Base-by-base conservation (phyloP, 768 basidiomycete species). In the Leccinellum rugosiceps region DNA sequence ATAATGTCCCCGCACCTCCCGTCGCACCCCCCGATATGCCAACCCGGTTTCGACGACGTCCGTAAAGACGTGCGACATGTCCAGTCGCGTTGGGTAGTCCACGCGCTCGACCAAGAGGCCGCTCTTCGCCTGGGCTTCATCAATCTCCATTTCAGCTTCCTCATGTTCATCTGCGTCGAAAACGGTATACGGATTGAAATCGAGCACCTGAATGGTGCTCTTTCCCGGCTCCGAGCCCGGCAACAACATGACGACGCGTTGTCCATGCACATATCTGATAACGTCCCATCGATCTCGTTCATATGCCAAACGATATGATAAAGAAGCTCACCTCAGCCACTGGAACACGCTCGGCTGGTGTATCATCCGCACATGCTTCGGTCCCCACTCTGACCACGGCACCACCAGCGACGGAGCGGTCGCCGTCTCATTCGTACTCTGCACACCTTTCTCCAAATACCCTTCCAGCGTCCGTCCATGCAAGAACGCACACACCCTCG, bases 331-430 rank as follows among this genome's bases (percentile, higher is more conserved):
- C 76, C 77, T 68, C 31, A 78, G 61, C 80, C 79, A 80, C 45
- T 74, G 69, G 59, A 76, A 78, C 26, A 56, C 57, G 1, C 56
- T 63, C 9, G 58, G 38, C 8, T 71, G 66, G 13, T 62, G 60
- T 11, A 77, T 21, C 54, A 75, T 68, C 6, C 79, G 64, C 49
- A 77, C 69, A 10, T 73, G 58, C 5, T 49, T 48, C 3, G 61
- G 72, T 6, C 78, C 78, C 79, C 79, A 80, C 25, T 65, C 65
- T 2, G 62, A 58, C 79, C 79, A 80, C 1, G 59, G 63, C 21
- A 73, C 61, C 13, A 55, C 43, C 32, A 44, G 41, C 23, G 3
- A 4, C 17, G 21, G 15, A 34, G 34, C 30, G 25, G 41, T 21
- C 8, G 15, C 23, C 15, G 21, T 32, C 25, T 8, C 15, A 14